Conservation (phyloP, 2,329 filamentous ascomycete species). For the Fusarium nanum region DNA sequence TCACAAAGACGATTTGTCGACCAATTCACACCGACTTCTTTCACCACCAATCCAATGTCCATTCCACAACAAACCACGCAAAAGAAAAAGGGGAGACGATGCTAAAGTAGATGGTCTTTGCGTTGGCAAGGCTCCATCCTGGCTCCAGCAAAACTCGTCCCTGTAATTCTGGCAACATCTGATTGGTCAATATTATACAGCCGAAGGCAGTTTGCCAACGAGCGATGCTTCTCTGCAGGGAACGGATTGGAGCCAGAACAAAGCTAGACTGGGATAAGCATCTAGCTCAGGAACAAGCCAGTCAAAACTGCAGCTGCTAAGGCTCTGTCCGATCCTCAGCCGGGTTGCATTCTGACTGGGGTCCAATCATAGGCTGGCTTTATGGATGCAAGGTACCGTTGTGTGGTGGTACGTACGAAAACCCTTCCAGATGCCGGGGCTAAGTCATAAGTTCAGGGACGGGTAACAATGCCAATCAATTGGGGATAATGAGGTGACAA, state of each 20-base stretch:
- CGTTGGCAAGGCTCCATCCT: conserved; percentile 8
- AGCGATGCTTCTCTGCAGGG: conserved; percentile 39
- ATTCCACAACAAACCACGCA: conserved; percentile 42
- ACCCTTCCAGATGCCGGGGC: conserved; percentile 40
- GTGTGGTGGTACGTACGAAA: conserved; percentile 28
- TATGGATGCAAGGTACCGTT: conserved; percentile 44
- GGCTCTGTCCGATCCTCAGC: conserved; percentile 37
- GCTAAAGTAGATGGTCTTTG: conserved; percentile 35
- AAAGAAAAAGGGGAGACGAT: conserved; percentile 32
- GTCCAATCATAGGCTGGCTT: conserved; percentile 38
- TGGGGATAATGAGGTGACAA: conserved; percentile 41
- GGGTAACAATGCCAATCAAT: conserved; percentile 31
- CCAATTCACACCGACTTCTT: conserved; percentile 30
- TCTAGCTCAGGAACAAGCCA: conserved; percentile 45
- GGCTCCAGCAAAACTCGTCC: conserved; percentile 36
- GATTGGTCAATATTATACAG: conserved; percentile 33
- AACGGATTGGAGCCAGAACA: conserved; percentile 31
- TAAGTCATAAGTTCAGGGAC: conserved; percentile 34
- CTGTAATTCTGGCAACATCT: conserved; percentile 28
- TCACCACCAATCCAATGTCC: conserved; percentile 2
- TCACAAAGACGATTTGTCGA: conserved; percentile 11
- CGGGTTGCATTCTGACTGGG: conserved; percentile 19
- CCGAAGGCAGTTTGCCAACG: conserved; percentile 21
- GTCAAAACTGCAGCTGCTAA: conserved; percentile 40
- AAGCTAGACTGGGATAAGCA: conserved; percentile 31